These are phyloP conservation scores for Phialophora verrucosa DNA, from an alignment of 2,329 filamentous ascomycete species.

Conservation along the genomic window DNA sequence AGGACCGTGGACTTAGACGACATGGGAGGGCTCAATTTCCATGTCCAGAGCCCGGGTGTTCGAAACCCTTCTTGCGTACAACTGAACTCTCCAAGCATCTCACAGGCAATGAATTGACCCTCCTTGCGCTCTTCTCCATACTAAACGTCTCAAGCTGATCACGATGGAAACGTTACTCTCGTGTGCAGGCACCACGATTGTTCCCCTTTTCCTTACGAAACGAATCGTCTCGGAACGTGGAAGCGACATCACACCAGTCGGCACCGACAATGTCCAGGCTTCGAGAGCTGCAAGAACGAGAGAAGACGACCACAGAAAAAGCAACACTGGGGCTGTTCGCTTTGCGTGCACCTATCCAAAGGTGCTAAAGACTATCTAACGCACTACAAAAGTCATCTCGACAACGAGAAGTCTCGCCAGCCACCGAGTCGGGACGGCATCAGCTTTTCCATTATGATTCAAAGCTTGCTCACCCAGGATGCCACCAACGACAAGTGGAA, in stretches of 20 bases:
- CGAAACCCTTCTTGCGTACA: background rate
- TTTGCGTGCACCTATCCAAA: background rate
- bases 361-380: background rate
- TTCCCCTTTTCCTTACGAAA: background rate
- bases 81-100: constrained; percentile 10
- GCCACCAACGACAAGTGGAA: constrained; percentile 5
- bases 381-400: constrained; percentile 8
- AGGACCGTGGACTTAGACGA: background rate
- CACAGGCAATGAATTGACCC: background rate
- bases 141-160: background rate
- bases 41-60: background rate
- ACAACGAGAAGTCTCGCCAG: background rate
- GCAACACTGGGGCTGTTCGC: constrained; percentile 5
- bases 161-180: constrained; percentile 3
- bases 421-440: background rate
- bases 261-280: constrained; percentile 2
- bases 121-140: background rate
- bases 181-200: background rate
- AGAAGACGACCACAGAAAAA: background rate
- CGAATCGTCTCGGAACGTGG: background rate
- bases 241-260: constrained; percentile 7
- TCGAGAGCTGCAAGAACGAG: constrained; percentile 4
- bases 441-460: constrained; percentile 6
- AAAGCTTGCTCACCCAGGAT: constrained; percentile 14
- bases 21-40: background rate